phyloP scores from a whole-genome alignment of 2,329 filamentous ascomycete genomes.

The Cercospora beticola region DNA sequence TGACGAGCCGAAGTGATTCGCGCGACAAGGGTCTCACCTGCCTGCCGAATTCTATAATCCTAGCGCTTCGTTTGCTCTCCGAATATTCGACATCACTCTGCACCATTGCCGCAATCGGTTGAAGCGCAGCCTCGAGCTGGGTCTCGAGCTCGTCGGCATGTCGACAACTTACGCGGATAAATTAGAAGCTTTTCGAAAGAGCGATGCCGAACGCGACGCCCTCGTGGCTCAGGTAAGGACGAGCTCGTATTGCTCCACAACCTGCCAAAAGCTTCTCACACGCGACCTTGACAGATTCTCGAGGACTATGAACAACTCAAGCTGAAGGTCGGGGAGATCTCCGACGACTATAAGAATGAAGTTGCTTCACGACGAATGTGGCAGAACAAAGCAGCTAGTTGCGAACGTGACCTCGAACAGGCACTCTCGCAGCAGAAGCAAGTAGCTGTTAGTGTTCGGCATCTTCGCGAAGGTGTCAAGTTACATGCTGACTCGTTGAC shows the following conservation, averaged over 20 bases:
- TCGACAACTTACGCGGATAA: slow-evolving; percentile 23
- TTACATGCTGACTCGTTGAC: background rate
- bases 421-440: slow-evolving; percentile 29
- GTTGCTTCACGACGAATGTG: slow-evolving; percentile 38
- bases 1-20: background rate
- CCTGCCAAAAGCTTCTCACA: background rate
- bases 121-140: background rate
- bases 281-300: slow-evolving; percentile 11
- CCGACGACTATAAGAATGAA: slow-evolving; percentile 41
- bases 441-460: slow-evolving; percentile 26
- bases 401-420: slow-evolving; percentile 25
- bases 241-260: background rate
- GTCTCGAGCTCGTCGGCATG: background rate
- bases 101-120: background rate
- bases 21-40: background rate
- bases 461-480: background rate
- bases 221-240: slow-evolving; percentile 32
- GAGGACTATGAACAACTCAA: slow-evolving; percentile 37
- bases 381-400: slow-evolving; percentile 32
- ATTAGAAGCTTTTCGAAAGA: slow-evolving; percentile 37
- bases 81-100: background rate
- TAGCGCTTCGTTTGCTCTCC: background rate
- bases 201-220: slow-evolving; percentile 36
- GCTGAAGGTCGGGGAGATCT: slow-evolving; percentile 35
- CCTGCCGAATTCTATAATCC: background rate